A percentile compares a stretch with the other conserved stretches of the same genome.
Conservation (phyloP, 2,329 filamentous ascomycete species). For the Venturia effusa region DNA sequence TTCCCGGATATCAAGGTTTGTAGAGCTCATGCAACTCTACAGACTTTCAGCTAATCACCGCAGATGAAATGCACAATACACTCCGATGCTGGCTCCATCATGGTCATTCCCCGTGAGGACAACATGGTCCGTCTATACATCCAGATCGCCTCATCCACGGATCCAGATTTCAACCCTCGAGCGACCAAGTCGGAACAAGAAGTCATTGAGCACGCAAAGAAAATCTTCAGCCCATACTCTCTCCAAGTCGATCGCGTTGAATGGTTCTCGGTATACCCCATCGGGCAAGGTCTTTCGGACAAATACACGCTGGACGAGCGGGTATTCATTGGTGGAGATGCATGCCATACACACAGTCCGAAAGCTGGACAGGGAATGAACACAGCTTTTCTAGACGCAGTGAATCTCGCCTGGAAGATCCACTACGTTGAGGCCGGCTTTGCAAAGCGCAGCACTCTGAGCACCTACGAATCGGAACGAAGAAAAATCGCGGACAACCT, state of each 20-base stretch:
- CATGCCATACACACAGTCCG: slow-evolving; percentile 53
- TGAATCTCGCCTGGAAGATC: slow-evolving; percentile 94
- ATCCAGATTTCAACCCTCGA: slow-evolving; percentile 49
- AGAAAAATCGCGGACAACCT: slow-evolving; percentile 76
- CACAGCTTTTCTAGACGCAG: slow-evolving; percentile 52
- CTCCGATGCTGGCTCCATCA: slow-evolving; percentile 52
- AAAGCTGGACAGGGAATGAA: slow-evolving; percentile 57
- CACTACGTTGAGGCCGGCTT: slow-evolving; percentile 81
- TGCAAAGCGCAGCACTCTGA: slow-evolving; percentile 59
- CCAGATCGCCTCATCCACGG: slow-evolving; percentile 52
- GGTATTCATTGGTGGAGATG: slow-evolving; percentile 55
- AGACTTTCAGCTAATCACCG: neutral
- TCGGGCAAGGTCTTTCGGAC: slow-evolving; percentile 55
- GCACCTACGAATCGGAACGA: slow-evolving; percentile 76
- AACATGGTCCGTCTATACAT: slow-evolving; percentile 46
- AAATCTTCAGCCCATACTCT: slow-evolving; percentile 48
- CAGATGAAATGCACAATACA: slow-evolving; percentile 59
- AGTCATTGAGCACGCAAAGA: slow-evolving; percentile 46
- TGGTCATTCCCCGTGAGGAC: slow-evolving; percentile 48
- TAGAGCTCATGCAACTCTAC: neutral
- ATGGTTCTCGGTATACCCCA: slow-evolving; percentile 57
- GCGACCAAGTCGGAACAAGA: slow-evolving; percentile 49
- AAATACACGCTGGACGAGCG: slow-evolving; percentile 53
- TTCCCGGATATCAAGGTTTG: slow-evolving; percentile 51
- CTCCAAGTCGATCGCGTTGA: slow-evolving; percentile 54